Conservation (phyloP, 192 early-diverging fungal genomes). For the Linnemannia exigua region DNA sequence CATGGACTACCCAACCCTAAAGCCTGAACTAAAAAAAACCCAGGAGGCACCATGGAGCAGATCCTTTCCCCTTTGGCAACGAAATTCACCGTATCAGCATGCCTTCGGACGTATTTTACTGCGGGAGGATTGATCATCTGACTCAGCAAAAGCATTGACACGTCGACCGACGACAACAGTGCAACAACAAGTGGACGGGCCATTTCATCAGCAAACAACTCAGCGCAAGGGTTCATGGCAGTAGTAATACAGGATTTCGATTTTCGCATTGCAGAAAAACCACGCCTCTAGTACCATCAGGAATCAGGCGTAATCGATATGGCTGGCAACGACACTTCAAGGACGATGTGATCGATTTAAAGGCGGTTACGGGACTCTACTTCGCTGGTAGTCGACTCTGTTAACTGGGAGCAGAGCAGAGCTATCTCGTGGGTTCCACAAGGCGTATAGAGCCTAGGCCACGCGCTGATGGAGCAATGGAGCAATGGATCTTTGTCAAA, state of each 20-base stretch:
- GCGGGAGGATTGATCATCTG: slow-evolving; percentile 6
- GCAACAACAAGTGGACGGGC: neutral
- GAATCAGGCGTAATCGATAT: slow-evolving; percentile 1
- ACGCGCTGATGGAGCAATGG: neutral
- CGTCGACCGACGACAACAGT: neutral
- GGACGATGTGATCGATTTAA: neutral
- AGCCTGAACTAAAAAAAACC: neutral
- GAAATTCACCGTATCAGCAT: neutral
- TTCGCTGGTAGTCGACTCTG: neutral
- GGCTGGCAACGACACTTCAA: neutral
- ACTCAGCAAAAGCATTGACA: neutral
- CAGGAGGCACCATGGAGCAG: neutral
- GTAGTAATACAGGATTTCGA: neutral
- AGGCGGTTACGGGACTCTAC: neutral
- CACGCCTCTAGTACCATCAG: neutral
- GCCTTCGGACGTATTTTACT: slow-evolving; percentile 11
- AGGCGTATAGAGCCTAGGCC: neutral
- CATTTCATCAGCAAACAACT: neutral
- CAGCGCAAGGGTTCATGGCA: neutral
- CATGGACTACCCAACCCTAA: neutral
- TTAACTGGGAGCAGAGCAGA: neutral
- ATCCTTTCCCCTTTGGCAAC: neutral
- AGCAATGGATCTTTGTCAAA: neutral
- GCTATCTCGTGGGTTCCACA: neutral
- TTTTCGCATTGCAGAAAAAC: neutral